Conservation (phyloP, 2,329 filamentous ascomycete species). For the Fusarium hostae region DNA sequence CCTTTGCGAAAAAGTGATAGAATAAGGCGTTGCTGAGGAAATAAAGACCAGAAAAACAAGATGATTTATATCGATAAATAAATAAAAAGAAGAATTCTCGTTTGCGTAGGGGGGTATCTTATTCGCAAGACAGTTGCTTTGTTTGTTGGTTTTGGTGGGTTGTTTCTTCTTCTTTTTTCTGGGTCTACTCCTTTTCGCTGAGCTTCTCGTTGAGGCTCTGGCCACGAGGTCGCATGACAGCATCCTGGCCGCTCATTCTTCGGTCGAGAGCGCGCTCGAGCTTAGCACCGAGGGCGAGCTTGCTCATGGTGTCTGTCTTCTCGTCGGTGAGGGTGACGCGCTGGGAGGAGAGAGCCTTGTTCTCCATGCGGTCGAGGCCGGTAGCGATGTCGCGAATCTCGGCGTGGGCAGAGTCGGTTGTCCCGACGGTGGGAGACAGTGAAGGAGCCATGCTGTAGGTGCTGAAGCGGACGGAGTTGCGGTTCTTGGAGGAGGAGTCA, state of each 20-base stretch:
- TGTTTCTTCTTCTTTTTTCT: slow-evolving; percentile 3
- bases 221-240: slow-evolving; percentile 75
- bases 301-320: slow-evolving; percentile 84
- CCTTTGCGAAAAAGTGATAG: slow-evolving; percentile 4
- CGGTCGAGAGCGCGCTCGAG: slow-evolving; percentile 87
- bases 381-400: slow-evolving; percentile 78
- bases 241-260: slow-evolving; percentile 89
- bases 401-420: slow-evolving; percentile 64
- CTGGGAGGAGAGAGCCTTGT: slow-evolving; percentile 85
- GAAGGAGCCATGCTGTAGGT: slow-evolving; percentile 70
- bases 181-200: slow-evolving; percentile 36
- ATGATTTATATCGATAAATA: slow-evolving; percentile 11
- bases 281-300: slow-evolving; percentile 89
- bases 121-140: slow-evolving; percentile 32
- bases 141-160: slow-evolving; percentile 8
- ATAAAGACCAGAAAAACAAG: slow-evolving; percentile 8
- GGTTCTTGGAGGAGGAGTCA: slow-evolving; percentile 53
- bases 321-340: slow-evolving; percentile 77
- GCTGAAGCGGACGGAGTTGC: slow-evolving; percentile 67
- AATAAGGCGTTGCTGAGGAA: slow-evolving; percentile 1
- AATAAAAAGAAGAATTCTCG: slow-evolving; percentile 5
- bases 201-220: slow-evolving; percentile 54
- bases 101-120: slow-evolving; percentile 28
- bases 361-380: slow-evolving; percentile 87
- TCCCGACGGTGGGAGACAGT: slow-evolving; percentile 67